phyloP scores from a whole-genome alignment of 2,329 filamentous ascomycete genomes.

The Ophiosphaerella korrae region DNA sequence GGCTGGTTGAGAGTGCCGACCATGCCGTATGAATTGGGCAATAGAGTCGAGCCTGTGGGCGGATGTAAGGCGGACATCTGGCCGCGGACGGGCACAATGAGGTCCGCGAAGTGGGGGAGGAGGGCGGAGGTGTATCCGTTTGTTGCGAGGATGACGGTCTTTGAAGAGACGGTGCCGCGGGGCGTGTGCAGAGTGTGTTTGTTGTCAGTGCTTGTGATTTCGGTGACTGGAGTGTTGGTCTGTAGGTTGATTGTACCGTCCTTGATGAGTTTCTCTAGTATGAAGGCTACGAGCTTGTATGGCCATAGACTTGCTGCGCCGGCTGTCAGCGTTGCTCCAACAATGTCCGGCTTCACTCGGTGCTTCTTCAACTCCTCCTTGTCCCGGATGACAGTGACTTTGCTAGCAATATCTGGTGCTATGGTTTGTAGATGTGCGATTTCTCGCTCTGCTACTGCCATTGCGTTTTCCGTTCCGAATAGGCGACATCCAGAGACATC shows the following conservation, averaged over 20 bases:
- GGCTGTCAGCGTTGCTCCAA: constrained; percentile 68
- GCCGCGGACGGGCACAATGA: constrained; percentile 78
- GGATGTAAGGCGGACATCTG: constrained; percentile 72
- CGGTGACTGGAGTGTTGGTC: constrained; percentile 69
- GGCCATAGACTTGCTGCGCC: constrained; percentile 76
- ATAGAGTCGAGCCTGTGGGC: constrained; percentile 50
- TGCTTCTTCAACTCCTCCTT: constrained; percentile 57
- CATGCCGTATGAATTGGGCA: constrained; percentile 69
- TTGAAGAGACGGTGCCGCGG: constrained; percentile 68
- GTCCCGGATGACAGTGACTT: constrained; percentile 48
- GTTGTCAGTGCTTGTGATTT: constrained; percentile 31
- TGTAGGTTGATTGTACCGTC: constrained; percentile 69
- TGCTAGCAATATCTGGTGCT: constrained; percentile 62
- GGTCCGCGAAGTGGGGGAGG: constrained; percentile 68
- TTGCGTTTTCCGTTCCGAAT: constrained; percentile 62
- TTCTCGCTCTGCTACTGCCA: constrained; percentile 58
- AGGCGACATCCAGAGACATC: constrained; percentile 67
- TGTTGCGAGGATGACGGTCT: constrained; percentile 74
- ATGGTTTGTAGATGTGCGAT: constrained; percentile 57
- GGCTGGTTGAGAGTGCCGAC: constrained; percentile 56
- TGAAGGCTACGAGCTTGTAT: constrained; percentile 79
- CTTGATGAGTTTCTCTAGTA: constrained; percentile 66
- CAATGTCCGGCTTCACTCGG: constrained; percentile 53
- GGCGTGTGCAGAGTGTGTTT: constrained; percentile 69
- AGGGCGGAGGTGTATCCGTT: constrained; percentile 84